Evolutionary conservation across 2,329 filamentous ascomycete species (phyloP).

Genomic region (Fusarium pseudoanthophilum): DNA sequence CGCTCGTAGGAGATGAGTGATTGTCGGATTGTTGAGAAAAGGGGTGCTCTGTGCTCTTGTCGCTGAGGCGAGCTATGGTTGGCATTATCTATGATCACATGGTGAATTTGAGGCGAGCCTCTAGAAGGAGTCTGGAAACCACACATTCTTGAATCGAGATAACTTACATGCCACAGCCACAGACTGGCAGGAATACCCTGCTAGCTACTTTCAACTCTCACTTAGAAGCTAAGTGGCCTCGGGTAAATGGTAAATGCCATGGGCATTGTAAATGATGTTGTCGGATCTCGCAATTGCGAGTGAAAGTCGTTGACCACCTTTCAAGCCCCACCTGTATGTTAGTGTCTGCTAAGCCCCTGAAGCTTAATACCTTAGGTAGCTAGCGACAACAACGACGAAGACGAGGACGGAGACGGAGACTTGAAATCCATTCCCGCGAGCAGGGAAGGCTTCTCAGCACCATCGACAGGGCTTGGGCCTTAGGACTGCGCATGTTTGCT

Average conservation of each 20-base stretch:
- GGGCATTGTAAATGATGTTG: not conserved
- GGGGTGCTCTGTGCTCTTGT: not conserved
- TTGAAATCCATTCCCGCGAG: not conserved
- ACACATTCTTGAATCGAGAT: not conserved
- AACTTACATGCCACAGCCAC: not conserved
- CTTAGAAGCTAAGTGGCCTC: not conserved
- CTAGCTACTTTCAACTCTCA: not conserved
- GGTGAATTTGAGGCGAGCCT: not conserved
- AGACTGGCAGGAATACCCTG: not conserved
- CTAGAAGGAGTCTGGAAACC: not conserved
- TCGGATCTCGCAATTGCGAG: not conserved
- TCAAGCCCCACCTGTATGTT: conserved; percentile 6
- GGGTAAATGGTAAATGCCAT: not conserved
- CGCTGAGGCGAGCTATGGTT: not conserved
- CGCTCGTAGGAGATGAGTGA: not conserved
- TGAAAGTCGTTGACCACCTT: not conserved
- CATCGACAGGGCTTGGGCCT: not conserved
- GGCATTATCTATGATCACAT: not conserved
- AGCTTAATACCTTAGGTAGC: not conserved
- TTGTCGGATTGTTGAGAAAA: not conserved
- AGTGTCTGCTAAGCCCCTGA: conserved; percentile 12
- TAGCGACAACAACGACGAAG: not conserved
- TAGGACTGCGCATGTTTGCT: not conserved
- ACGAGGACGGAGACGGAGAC: not conserved
- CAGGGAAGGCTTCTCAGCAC: not conserved